A percentile compares a stretch with the other conserved stretches of the same genome.
phyloP scores from a whole-genome alignment of 202 grass and related monocot species.

The Elaeis oleifera region DNA sequence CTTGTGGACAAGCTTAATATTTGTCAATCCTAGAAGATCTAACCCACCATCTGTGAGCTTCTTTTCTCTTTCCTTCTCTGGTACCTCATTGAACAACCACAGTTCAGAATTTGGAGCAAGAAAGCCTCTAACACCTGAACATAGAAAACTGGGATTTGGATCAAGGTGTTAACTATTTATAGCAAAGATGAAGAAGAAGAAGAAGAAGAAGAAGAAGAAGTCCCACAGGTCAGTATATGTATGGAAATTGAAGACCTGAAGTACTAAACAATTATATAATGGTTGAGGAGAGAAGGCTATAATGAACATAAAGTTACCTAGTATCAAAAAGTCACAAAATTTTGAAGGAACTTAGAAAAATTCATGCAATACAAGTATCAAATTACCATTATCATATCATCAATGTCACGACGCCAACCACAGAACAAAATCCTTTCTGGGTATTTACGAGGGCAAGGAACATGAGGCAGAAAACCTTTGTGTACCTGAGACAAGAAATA shows the following conservation, averaged over 20 bases:
- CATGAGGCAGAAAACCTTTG: constrained; percentile 67
- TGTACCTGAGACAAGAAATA: constrained; percentile 44
- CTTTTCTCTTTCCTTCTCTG: constrained; percentile 87
- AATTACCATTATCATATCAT: constrained; percentile 99
- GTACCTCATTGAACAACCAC: constrained; percentile 98
- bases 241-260: too few relatives aligned
- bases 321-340: too few relatives aligned
- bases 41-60: constrained; percentile 76
- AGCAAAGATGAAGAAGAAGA: too few relatives aligned
- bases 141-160: constrained; percentile 11
- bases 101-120: constrained; percentile 85
- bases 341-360: too few relatives aligned
- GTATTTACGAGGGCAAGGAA: constrained; percentile 70
- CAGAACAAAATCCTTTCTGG: constrained; percentile 97
- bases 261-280: too few relatives aligned
- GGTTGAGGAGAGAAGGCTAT: too few relatives aligned
- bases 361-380: background rate
- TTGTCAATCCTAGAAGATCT: constrained; percentile 63
- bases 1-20: constrained; percentile 97
- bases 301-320: too few relatives aligned
- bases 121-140: constrained; percentile 92
- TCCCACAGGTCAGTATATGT: too few relatives aligned
- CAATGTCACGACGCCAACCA: constrained; percentile 96
- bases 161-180: background rate
- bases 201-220: too few relatives aligned